Evolutionary conservation across 169 alveolate species (phyloP).

Genomic region (Plasmodium cynomolgi): DNA sequence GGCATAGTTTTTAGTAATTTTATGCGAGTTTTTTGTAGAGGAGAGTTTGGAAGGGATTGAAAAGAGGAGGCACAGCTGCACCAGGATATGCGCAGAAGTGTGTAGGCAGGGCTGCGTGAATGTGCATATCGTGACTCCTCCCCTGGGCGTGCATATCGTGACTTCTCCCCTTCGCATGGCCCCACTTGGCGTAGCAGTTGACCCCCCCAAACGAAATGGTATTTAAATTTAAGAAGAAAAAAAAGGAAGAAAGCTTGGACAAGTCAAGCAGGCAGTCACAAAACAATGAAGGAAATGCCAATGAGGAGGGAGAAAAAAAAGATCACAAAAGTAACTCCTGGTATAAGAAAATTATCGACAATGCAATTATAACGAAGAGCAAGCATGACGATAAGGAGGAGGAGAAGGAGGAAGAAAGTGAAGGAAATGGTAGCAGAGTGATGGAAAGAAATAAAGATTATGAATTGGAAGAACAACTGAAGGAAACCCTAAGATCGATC

Average conservation of each 20-base stretch:
- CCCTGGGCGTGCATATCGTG: not conserved
- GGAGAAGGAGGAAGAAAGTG: not conserved
- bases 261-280: not conserved
- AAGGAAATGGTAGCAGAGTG: not conserved
- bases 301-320: conserved; percentile 12
- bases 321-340: conserved; percentile 25
- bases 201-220: conserved; percentile 3
- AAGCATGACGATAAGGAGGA: not conserved
- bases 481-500: conserved; percentile 47
- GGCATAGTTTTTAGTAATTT: not conserved
- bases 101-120: not conserved
- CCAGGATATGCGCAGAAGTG: not conserved
- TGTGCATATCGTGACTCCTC: not conserved
- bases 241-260: conserved; percentile 27
- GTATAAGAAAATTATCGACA: conserved; percentile 50
- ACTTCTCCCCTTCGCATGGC: not conserved
- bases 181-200: not conserved
- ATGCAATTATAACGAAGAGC: conserved; percentile 9
- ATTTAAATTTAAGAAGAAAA: conserved; percentile 34
- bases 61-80: not conserved
- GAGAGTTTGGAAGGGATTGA: not conserved
- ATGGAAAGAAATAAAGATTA: not conserved
- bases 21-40: not conserved
- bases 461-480: conserved; percentile 47
- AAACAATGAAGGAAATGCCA: conserved; percentile 10